Evolutionary conservation across 2,329 filamentous ascomycete genomes (phyloP).

Genomic region (Cladobotryum protrusum): DNA sequence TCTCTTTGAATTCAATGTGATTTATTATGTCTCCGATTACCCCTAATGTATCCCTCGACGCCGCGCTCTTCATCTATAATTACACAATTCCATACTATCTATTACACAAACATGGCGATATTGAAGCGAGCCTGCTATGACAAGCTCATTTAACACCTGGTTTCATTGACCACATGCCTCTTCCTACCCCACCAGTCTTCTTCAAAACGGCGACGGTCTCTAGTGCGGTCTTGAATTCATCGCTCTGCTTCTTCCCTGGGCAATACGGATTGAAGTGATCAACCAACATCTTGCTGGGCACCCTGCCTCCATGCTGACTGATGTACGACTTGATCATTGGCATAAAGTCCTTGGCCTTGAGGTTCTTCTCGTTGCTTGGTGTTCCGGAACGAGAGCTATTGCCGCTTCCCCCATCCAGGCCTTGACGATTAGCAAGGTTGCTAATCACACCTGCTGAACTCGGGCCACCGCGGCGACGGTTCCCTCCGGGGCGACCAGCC

Average conservation of each 20-base stretch:
- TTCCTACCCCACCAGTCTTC: slow-evolving; percentile 46
- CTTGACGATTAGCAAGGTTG: slow-evolving; percentile 53
- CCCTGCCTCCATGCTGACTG: slow-evolving; percentile 66
- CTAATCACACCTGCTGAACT: slow-evolving; percentile 50
- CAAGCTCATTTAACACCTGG: slow-evolving; percentile 20
- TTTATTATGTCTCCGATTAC: background rate
- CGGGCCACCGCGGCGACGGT: slow-evolving; percentile 45
- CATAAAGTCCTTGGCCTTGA: slow-evolving; percentile 57
- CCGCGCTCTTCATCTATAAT: slow-evolving; percentile 1
- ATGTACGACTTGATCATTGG: slow-evolving; percentile 75
- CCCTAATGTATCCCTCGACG: background rate
- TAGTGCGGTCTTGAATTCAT: slow-evolving; percentile 77
- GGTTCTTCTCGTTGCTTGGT: slow-evolving; percentile 31
- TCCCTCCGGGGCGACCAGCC: slow-evolving; percentile 61
- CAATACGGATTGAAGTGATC: slow-evolving; percentile 86
- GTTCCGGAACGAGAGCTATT: slow-evolving; percentile 42
- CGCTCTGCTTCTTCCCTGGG: slow-evolving; percentile 54
- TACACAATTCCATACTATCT: background rate
- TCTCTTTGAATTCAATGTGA: background rate
- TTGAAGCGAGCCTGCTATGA: background rate
- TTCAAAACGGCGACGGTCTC: slow-evolving; percentile 69
- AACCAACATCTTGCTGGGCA: slow-evolving; percentile 77
- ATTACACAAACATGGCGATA: background rate
- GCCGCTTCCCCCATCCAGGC: slow-evolving; percentile 36
- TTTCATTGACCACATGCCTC: slow-evolving; percentile 49